Evolutionary conservation across 305 asterid genomes (phyloP).

Genomic region (Caryopteris hybrid): DNA sequence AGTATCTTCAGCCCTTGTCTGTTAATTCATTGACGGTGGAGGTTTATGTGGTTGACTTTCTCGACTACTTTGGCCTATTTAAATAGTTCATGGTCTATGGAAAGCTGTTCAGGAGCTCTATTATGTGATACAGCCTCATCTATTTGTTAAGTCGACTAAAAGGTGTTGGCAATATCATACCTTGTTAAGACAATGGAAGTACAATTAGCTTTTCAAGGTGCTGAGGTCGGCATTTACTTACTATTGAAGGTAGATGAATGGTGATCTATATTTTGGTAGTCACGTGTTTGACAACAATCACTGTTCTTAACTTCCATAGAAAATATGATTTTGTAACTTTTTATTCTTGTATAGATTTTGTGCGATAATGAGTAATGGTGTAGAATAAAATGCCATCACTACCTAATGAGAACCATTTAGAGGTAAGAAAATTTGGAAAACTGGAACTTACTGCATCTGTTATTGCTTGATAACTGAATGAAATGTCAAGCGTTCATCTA

Average conservation of each 20-base stretch:
- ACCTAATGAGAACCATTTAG: neutral
- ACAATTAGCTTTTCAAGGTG: neutral
- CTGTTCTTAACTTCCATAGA: neutral
- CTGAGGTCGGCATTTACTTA: neutral
- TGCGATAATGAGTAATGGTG: neutral
- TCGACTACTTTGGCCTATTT: neutral
- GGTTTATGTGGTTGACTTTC: neutral
- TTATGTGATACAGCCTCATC: neutral
- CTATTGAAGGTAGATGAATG: constrained; percentile 3
- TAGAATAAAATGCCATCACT: neutral
- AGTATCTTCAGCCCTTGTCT: neutral
- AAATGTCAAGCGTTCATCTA: neutral
- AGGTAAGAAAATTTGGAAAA: neutral
- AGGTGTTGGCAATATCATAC: neutral
- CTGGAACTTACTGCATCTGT: neutral
- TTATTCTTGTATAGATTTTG: too few relatives aligned
- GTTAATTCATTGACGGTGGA: neutral
- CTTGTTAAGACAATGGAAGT: neutral
- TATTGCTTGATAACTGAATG: neutral
- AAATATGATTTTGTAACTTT: too few relatives aligned
- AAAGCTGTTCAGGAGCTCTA: neutral
- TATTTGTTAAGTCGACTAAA: neutral
- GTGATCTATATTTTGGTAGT: neutral
- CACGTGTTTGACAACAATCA: neutral
- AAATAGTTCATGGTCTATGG: neutral